These are phyloP conservation scores for Dothiorella sarmentorum DNA, from an alignment of 2,329 filamentous ascomycete genomes.

Conservation along the genomic window DNA sequence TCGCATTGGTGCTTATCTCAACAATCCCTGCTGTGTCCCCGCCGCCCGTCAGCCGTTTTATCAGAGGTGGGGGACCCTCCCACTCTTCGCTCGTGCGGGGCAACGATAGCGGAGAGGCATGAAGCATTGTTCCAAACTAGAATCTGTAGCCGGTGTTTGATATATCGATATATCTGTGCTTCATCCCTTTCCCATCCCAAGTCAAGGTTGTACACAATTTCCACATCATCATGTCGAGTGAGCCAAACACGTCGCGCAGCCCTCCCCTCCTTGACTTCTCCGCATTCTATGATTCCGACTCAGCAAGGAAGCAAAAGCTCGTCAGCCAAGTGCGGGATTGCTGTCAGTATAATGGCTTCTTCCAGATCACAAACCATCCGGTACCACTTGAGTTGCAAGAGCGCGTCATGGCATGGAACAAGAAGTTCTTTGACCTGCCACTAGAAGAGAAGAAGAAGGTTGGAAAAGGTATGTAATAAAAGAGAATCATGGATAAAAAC, in stretches of 20 bases:
- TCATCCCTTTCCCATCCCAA: too few relatives aligned
- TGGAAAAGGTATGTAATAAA: slow-evolving; percentile 39
- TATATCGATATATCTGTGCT: background rate
- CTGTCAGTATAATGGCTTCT: slow-evolving; percentile 42
- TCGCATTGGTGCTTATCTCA: background rate
- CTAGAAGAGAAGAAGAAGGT: slow-evolving; percentile 42
- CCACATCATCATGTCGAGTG: background rate
- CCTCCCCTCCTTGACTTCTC: slow-evolving; percentile 18
- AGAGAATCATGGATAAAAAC: background rate
- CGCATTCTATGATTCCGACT: slow-evolving; percentile 28
- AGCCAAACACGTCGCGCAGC: slow-evolving; percentile 11
- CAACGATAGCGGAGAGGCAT: background rate
- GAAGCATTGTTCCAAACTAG: background rate
- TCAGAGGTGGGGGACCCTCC: slow-evolving; percentile 6
- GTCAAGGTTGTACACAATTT: background rate
- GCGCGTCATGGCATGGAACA: slow-evolving; percentile 38
- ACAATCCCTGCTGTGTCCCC: background rate
- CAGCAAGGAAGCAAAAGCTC: slow-evolving; percentile 26
- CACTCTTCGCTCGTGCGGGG: slow-evolving; percentile 13
- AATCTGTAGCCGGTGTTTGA: background rate
- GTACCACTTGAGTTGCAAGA: slow-evolving; percentile 39
- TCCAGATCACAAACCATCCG: slow-evolving; percentile 44
- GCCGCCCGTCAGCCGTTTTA: background rate
- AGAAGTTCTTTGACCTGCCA: slow-evolving; percentile 40
- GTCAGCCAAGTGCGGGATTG: slow-evolving; percentile 30